A percentile compares a stretch with the other conserved stretches of the same genome.
Evolutionary conservation across 768 basidiomycete genomes (phyloP).

Genomic region (Lactifluus piperatus): DNA sequence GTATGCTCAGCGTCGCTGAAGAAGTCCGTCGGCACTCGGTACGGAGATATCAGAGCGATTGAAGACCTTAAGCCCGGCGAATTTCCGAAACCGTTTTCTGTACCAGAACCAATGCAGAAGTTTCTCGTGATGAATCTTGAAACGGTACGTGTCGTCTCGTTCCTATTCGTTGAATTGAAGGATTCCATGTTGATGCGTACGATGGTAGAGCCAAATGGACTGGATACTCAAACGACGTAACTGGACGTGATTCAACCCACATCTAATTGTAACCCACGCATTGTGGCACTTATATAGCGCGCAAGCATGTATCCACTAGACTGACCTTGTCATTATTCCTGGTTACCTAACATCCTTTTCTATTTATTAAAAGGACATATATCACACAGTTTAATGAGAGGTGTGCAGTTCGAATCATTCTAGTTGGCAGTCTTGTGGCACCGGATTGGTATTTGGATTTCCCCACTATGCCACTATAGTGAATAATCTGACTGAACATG

Average conservation of each 20-base stretch:
- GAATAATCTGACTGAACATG: no score
- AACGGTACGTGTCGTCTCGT: background rate
- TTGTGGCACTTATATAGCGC: background rate
- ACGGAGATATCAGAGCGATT: constrained; percentile 5
- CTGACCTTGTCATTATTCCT: background rate
- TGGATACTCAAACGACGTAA: constrained; percentile 16
- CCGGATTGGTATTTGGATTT: background rate
- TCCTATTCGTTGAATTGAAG: no score
- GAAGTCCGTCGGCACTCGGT: constrained; percentile 1
- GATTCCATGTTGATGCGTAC: background rate
- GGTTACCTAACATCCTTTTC: background rate
- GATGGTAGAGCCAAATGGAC: constrained; percentile 14
- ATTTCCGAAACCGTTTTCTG: constrained; percentile 12
- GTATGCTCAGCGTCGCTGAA: constrained; percentile 8
- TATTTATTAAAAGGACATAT: background rate
- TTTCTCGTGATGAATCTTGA: constrained; percentile 11
- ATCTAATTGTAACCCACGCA: background rate
- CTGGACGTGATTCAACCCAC: background rate
- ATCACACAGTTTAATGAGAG: no score
- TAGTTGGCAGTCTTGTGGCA: background rate
- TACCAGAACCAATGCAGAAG: constrained; percentile 8
- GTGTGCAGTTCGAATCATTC: background rate
- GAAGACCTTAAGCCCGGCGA: constrained; percentile 13
- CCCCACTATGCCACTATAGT: no score
- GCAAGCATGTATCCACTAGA: background rate